Evolutionary conservation across 208 protist genomes (phyloP), one percentile per base, ranked within the genome.

Genomic region (Herpetomonas tarakana): DNA sequence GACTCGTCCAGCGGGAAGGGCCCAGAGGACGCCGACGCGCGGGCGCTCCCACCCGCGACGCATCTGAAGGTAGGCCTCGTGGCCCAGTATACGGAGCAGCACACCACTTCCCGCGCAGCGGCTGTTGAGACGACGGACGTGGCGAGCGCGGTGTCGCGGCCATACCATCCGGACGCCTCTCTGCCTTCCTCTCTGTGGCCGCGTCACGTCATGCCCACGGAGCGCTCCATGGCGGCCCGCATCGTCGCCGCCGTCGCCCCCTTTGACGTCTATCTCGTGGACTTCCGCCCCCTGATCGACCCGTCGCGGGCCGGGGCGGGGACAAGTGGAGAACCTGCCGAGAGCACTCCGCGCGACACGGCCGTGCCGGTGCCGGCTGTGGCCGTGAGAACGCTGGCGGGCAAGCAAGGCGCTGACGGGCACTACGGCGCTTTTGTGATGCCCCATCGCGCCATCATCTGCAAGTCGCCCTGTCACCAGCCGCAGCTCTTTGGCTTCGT

Each of bases 181-280:
- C 11, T 74, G 1, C 56, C 52, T 0, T 27, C 38, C 12, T 57
- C 56, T 7, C 54, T 64, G 54, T 86, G 79, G 75, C 79, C 79
- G 21, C 19, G 19, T 1, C 59, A 19, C 2, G 28, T 77, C 14
- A 68, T 86, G 11, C 65, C 64, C 0, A 35, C 59, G 24, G 71
- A 79, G 47, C 71, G 75, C 19, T 71, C 29, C 7, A 11, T 77
- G 45, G 79, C 75, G 14, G 50, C 46, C 27, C 66, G 41, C 27
- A 72, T 86, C 18, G 30, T 82, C 35, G 2, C 21, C 1, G 1
- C 16, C n/a, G 71, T 74, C 0, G 62, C 58, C 0, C 65, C 79
- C 1, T 46, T 81, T 31, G 75, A 83, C 62, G 50, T 81, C 24
- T 61, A 80, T 54, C 22, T 70, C 0, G 57, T 71, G 0, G 75